Percentiles rank a stretch among this genome's conserved stretches.
phyloP scores from a whole-genome alignment of 495 filamentous ascomycete genomes.

The Astrocystis sublimbata region DNA sequence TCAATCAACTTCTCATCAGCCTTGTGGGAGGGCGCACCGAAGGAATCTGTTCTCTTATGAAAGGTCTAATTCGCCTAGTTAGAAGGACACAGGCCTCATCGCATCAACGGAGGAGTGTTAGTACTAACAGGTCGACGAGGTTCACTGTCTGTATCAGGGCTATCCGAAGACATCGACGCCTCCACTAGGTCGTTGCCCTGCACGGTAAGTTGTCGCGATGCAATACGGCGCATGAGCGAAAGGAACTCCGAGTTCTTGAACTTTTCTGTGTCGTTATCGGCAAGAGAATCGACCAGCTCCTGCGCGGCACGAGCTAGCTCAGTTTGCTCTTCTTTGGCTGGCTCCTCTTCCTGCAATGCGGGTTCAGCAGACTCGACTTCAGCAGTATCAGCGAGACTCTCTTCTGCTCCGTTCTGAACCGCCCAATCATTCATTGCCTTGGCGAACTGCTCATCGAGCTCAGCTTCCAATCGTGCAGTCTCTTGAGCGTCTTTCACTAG shows the following conservation, averaged over 20 bases:
- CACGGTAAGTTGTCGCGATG: constrained; percentile 40
- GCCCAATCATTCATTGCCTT: constrained; percentile 19
- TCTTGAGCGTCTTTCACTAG: not conserved
- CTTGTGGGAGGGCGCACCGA: no score
- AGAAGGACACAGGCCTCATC: no score
- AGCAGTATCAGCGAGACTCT: not conserved
- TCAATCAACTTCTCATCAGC: no score
- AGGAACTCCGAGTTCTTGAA: constrained; percentile 49
- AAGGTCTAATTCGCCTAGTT: not conserved
- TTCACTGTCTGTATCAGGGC: not conserved
- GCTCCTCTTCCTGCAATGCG: constrained; percentile 1
- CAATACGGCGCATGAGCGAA: constrained; percentile 45
- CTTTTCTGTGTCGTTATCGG: constrained; percentile 41
- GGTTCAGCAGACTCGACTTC: constrained; percentile 1
- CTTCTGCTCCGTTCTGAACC: constrained; percentile 6
- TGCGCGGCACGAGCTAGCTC: constrained; percentile 43
- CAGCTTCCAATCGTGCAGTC: not conserved
- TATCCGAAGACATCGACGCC: not conserved
- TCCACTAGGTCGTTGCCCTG: constrained; percentile 42
- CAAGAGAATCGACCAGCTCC: constrained; percentile 40
- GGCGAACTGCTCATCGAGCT: constrained; percentile 6
- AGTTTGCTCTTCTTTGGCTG: constrained; percentile 17
- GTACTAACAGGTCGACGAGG: not conserved
- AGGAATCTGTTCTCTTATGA: not conserved
- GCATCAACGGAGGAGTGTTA: not conserved